Conservation (phyloP, 2,329 filamentous ascomycete genomes). For the Xylariaceae sp. region DNA sequence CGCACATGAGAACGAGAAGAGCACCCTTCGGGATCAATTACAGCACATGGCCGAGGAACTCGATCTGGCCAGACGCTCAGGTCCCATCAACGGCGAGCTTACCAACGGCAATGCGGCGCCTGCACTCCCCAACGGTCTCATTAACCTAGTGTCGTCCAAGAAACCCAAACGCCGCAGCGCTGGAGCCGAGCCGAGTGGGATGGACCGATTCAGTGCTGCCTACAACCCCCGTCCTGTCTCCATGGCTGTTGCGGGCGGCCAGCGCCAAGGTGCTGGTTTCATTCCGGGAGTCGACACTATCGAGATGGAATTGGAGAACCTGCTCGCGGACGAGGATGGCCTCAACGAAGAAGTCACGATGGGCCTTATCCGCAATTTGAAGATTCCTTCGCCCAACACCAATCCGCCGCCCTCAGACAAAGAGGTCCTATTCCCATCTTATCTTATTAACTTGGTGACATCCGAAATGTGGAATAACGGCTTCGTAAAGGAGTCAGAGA, state of each 20-base stretch:
- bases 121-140: constrained; percentile 67
- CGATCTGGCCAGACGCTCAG: constrained; percentile 75
- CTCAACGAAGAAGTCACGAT: constrained; percentile 96
- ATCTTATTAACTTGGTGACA: constrained; percentile 97
- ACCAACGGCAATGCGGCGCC: constrained; percentile 58
- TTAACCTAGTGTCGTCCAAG: constrained; percentile 96
- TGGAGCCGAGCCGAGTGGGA: constrained; percentile 76
- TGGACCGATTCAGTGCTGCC: constrained; percentile 84
- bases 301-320: constrained; percentile 88
- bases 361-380: constrained; percentile 92
- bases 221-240: constrained; percentile 96
- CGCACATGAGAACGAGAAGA: constrained; percentile 79
- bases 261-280: constrained; percentile 73
- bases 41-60: constrained; percentile 88
- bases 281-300: constrained; percentile 82
- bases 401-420: constrained; percentile 93
- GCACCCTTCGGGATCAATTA: constrained; percentile 80
- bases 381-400: constrained; percentile 85
- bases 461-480: constrained; percentile 99
- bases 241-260: constrained; percentile 75
- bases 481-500: constrained; percentile 98
- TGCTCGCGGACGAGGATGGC: constrained; percentile 91
- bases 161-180: constrained; percentile 94
- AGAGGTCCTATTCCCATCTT: constrained; percentile 96
- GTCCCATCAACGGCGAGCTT: constrained; percentile 66